A percentile compares a stretch with the other conserved stretches of the same genome.
Evolutionary conservation across 2,329 filamentous ascomycete genomes (phyloP).

Genomic region (Penicillium sp.): DNA sequence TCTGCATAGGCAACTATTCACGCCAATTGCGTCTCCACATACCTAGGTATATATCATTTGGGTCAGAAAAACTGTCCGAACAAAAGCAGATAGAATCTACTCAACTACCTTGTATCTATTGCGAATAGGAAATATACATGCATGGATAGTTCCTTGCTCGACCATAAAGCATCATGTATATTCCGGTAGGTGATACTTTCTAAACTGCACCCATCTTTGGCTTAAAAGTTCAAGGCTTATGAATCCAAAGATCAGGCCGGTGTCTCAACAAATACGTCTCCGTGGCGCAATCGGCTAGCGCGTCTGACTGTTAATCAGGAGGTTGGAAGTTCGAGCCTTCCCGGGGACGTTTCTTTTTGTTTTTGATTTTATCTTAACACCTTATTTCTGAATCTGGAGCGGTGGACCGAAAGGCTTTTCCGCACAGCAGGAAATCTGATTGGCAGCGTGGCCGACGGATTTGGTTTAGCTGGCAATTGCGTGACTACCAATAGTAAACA

Average conservation of each 20-base stretch:
- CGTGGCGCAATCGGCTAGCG: slow-evolving; percentile 42
- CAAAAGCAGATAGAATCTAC: too few relatives aligned
- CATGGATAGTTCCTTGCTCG: too few relatives aligned
- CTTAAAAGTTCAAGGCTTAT: not conserved
- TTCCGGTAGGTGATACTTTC: too few relatives aligned
- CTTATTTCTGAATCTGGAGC: too few relatives aligned
- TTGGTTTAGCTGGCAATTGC: not conserved
- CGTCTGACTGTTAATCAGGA: slow-evolving; percentile 43
- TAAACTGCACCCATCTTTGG: not conserved
- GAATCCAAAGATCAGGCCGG: not conserved
- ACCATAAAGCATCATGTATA: too few relatives aligned
- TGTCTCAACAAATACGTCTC: slow-evolving; percentile 22
- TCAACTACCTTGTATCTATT: too few relatives aligned
- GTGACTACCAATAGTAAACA: not conserved
- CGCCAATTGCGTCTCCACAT: too few relatives aligned
- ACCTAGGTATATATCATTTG: too few relatives aligned
- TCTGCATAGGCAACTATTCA: too few relatives aligned
- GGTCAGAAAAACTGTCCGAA: too few relatives aligned
- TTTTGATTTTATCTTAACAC: not conserved
- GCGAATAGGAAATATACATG: too few relatives aligned
- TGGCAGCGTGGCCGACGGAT: not conserved
- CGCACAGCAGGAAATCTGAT: not conserved
- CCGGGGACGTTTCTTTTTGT: slow-evolving; percentile 35
- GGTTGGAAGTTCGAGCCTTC: slow-evolving; percentile 48
- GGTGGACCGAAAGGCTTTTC: not conserved